Percentiles rank a stretch among this genome's conserved stretches.
These are phyloP conservation scores for Debaryomyces tyrocola DNA, from an alignment of 805 yeast genomes.

Conservation along the genomic window DNA sequence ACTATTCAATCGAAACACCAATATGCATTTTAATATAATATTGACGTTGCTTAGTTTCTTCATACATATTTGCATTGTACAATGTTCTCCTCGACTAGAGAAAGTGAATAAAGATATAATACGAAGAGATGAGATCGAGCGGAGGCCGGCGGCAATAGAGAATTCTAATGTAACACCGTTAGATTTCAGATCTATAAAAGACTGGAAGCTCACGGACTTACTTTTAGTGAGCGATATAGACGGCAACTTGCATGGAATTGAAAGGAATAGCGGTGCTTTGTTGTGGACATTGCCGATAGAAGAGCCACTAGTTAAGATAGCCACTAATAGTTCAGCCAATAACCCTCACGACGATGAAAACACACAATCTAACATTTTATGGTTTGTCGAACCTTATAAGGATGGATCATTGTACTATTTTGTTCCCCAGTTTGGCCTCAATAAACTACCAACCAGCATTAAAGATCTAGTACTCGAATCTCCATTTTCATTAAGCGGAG, in stretches of 20 bases:
- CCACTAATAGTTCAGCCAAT: slow-evolving; percentile 17
- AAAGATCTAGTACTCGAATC: slow-evolving; percentile 75
- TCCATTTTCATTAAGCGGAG: slow-evolving; percentile 75
- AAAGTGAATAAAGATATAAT: not conserved
- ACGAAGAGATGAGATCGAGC: not conserved
- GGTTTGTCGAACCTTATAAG: slow-evolving; percentile 90
- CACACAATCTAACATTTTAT: slow-evolving; percentile 41
- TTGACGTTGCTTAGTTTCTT: not conserved
- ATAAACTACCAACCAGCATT: slow-evolving; percentile 78
- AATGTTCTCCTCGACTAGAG: not conserved
- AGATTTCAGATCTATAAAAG: slow-evolving; percentile 40
- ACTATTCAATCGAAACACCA: not conserved
- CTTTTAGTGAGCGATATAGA: slow-evolving; percentile 79
- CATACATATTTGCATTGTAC: not conserved
- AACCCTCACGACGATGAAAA: slow-evolving; percentile 8
- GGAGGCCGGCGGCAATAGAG: not conserved
- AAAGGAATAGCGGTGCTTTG: slow-evolving; percentile 69
- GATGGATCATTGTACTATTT: slow-evolving; percentile 86
- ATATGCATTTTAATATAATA: not conserved
- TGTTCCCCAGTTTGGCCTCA: slow-evolving; percentile 70
- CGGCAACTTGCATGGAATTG: slow-evolving; percentile 81
- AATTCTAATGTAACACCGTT: slow-evolving; percentile 29
- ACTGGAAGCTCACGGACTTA: slow-evolving; percentile 55
- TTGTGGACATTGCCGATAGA: slow-evolving; percentile 75
- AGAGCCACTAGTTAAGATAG: slow-evolving; percentile 57